Conservation (phyloP, 2,329 filamentous ascomycete genomes). For the Beauveria bassiana region DNA sequence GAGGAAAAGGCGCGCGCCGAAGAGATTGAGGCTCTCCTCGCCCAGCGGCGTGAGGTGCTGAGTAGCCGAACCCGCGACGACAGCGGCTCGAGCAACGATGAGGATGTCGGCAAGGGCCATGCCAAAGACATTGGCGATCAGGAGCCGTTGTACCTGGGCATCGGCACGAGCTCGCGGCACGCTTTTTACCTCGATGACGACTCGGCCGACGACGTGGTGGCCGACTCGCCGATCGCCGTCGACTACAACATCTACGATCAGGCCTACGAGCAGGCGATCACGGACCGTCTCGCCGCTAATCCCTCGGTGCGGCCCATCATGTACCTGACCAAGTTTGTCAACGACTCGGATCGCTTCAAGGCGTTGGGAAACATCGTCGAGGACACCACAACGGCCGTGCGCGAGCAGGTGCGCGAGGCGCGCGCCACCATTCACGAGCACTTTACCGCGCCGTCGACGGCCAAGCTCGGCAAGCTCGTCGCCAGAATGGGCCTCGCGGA, state of each 20-base stretch:
- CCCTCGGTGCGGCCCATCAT: conserved; percentile 33
- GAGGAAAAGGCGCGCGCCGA: conserved; percentile 33
- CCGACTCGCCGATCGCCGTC: conserved; percentile 76
- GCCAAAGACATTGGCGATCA: conserved; percentile 58
- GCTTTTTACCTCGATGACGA: conserved; percentile 33
- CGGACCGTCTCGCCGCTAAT: conserved; percentile 57
- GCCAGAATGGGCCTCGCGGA: conserved; percentile 7
- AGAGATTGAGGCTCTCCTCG: conserved; percentile 42
- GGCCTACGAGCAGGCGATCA: conserved; percentile 71
- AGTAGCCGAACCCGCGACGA: conserved; percentile 21
- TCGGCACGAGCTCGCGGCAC: conserved; percentile 57
- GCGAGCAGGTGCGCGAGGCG: conserved; percentile 9
- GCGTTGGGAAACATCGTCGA: conserved; percentile 30
- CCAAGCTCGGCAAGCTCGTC: conserved; percentile 15
- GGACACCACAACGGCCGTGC: conserved; percentile 17
- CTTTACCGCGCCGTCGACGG: conserved; percentile 13
- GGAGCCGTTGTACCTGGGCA: conserved; percentile 60
- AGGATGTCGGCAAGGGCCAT: conserved; percentile 14
- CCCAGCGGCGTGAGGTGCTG: conserved; percentile 36
- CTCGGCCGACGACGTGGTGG: conserved; percentile 47
- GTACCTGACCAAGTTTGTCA: conserved; percentile 42
- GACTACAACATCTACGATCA: conserved; percentile 85
- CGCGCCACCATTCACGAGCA: conserved; percentile 1
- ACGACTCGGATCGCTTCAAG: conserved; percentile 34
- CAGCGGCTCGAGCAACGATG: background rate